Conservation (phyloP, 345 rosid genomes). For the Limnanthes douglasii region DNA sequence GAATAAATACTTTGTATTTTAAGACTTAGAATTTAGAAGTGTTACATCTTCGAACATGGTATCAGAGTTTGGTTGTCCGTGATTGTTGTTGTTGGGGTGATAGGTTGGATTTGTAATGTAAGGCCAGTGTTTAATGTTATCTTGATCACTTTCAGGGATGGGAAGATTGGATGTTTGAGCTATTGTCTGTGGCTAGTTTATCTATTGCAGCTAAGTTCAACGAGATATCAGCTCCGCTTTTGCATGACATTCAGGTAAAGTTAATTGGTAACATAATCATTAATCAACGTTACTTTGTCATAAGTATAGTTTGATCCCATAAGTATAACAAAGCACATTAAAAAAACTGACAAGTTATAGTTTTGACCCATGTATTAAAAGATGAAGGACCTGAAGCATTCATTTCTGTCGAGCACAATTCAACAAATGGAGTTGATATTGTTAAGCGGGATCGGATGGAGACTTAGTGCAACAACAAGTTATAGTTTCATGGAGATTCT, state of each 20-base stretch:
- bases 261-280: no score
- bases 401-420: constrained; percentile 25
- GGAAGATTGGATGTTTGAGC: constrained; percentile 39
- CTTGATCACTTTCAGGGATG: constrained; percentile 26
- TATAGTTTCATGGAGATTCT: constrained; percentile 30
- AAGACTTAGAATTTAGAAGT: no score
- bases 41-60: no score
- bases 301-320: no score
- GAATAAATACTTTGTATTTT: no score
- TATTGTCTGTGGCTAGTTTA: constrained; percentile 36
- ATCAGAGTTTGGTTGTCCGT: no score
- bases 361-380: constrained; percentile 5
- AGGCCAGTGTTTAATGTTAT: no score
- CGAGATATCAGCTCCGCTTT: constrained; percentile 21
- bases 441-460: constrained; percentile 33
- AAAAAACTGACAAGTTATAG: no score
- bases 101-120: no score
- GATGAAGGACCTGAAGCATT: constrained; percentile 43
- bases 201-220: constrained; percentile 40
- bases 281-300: no score
- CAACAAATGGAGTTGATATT: constrained; percentile 34
- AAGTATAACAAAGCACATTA: no score
- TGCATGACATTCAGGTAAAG: constrained; percentile 42
- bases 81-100: no score
- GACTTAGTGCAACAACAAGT: constrained; percentile 23